Evolutionary conservation across 2,329 filamentous ascomycete genomes (phyloP).

Genomic region (Aspergillus chevalieri): DNA sequence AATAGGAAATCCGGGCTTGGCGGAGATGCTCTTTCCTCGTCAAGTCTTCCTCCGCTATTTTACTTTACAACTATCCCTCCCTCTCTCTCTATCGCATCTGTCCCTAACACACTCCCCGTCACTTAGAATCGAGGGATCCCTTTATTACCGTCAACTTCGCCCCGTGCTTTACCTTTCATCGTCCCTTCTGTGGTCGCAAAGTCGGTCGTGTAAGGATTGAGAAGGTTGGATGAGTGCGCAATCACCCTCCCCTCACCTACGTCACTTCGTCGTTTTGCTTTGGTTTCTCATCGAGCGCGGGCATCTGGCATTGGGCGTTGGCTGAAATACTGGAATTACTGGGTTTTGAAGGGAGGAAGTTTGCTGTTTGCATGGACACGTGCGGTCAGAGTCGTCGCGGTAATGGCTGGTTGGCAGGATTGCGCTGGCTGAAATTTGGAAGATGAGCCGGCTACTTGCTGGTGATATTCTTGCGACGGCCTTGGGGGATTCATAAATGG

Average conservation of each 20-base stretch:
- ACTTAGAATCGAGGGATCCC: no score
- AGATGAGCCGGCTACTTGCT: no score
- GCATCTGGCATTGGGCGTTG: neutral
- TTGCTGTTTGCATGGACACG: neutral
- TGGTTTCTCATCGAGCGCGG: neutral
- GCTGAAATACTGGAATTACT: neutral
- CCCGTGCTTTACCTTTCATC: neutral
- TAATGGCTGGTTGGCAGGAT: neutral
- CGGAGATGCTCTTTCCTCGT: conserved; percentile 4
- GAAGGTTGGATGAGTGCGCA: conserved; percentile 2
- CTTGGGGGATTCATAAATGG: neutral
- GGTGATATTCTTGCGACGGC: neutral
- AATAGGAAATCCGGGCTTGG: conserved; percentile 17
- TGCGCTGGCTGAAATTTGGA: neutral
- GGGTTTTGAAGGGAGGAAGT: neutral
- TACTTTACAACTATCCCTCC: neutral
- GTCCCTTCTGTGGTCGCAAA: neutral
- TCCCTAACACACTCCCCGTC: neutral
- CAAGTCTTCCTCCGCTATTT: conserved; percentile 1
- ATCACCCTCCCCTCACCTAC: conserved; percentile 1
- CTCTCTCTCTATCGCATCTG: neutral
- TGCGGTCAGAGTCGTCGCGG: neutral
- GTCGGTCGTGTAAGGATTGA: neutral
- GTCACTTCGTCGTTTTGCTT: neutral
- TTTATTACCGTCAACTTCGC: neutral